Evolutionary conservation across 2,329 filamentous ascomycete species (phyloP).

Genomic region (Akanthomyces dipterigenus): DNA sequence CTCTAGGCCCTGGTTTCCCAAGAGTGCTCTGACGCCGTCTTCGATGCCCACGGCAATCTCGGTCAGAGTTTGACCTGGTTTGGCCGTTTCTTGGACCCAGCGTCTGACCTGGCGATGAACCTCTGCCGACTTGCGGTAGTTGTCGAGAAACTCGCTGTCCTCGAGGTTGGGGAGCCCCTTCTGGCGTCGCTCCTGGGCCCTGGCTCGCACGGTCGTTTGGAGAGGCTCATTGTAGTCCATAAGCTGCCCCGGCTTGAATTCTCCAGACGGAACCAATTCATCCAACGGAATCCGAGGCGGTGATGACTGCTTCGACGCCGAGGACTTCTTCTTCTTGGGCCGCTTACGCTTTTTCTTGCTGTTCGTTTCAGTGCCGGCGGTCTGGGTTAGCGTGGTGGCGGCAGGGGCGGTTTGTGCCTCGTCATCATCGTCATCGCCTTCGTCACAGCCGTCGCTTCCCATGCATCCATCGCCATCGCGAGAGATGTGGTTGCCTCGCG

Average conservation of each 20-base stretch:
- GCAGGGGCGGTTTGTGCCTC: conserved; percentile 12
- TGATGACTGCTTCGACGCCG: conserved; percentile 21
- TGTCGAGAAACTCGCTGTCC: conserved; percentile 55
- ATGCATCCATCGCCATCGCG: conserved; percentile 11
- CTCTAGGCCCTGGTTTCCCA: conserved; percentile 65
- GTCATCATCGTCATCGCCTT: conserved; percentile 20
- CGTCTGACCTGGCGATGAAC: conserved; percentile 75
- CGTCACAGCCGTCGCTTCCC: conserved; percentile 6
- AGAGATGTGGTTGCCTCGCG: conserved; percentile 7
- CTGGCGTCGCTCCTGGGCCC: conserved; percentile 21
- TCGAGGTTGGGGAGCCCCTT: conserved; percentile 19
- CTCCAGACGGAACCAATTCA: conserved; percentile 23
- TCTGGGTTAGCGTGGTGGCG: conserved; percentile 18
- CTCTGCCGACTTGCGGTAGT: conserved; percentile 74
- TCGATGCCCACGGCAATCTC: conserved; percentile 79
- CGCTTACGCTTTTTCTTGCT: conserved; percentile 22
- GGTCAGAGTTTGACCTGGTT: conserved; percentile 67
- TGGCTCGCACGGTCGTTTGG: conserved; percentile 19
- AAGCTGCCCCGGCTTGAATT: conserved; percentile 24
- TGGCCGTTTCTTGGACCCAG: conserved; percentile 70
- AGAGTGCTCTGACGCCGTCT: conserved; percentile 65
- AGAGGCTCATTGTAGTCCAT: conserved; percentile 17
- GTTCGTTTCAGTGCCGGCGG: not conserved
- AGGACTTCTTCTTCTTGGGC: conserved; percentile 17
- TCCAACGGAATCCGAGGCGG: conserved; percentile 27